phyloP scores from a whole-genome alignment of 352 stramenopile genomes.

The Phytophthora megakarya region DNA sequence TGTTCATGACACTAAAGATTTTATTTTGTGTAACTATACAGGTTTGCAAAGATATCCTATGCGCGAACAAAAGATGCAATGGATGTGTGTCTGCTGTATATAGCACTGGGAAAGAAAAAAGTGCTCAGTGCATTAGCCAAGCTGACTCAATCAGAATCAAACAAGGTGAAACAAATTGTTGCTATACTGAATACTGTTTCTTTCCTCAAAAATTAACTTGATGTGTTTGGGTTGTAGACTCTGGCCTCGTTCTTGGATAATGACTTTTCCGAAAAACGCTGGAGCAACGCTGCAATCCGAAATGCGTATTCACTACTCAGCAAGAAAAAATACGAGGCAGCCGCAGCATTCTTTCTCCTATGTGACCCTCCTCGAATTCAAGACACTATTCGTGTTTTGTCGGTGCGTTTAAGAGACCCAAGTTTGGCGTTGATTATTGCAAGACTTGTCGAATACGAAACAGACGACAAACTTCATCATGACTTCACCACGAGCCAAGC shows the following conservation, averaged over 20 bases:
- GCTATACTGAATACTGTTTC: not conserved
- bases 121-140: slow-evolving; percentile 77
- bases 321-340: slow-evolving; percentile 92
- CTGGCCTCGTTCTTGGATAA: slow-evolving; percentile 79
- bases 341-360: slow-evolving; percentile 93
- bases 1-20: not conserved
- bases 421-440: slow-evolving; percentile 91
- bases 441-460: slow-evolving; percentile 85
- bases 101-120: slow-evolving; percentile 82
- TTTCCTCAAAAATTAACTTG: too few relatives aligned
- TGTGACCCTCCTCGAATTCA: slow-evolving; percentile 92
- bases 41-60: slow-evolving; percentile 74
- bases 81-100: slow-evolving; percentile 74
- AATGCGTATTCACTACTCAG: slow-evolving; percentile 95
- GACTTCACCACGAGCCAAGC: slow-evolving; percentile 61
- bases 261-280: slow-evolving; percentile 82
- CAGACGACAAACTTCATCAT: slow-evolving; percentile 51
- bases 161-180: slow-evolving; percentile 51
- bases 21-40: slow-evolving; percentile 22
- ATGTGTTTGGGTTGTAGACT: slow-evolving; percentile 45
- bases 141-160: slow-evolving; percentile 67
- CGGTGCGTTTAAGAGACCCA: slow-evolving; percentile 84
- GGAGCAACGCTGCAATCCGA: slow-evolving; percentile 89
- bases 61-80: slow-evolving; percentile 72
- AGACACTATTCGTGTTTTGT: slow-evolving; percentile 91